Base-by-base conservation (phyloP, 2,329 filamentous ascomycete genomes). In the Cladobotryum protrusum region DNA sequence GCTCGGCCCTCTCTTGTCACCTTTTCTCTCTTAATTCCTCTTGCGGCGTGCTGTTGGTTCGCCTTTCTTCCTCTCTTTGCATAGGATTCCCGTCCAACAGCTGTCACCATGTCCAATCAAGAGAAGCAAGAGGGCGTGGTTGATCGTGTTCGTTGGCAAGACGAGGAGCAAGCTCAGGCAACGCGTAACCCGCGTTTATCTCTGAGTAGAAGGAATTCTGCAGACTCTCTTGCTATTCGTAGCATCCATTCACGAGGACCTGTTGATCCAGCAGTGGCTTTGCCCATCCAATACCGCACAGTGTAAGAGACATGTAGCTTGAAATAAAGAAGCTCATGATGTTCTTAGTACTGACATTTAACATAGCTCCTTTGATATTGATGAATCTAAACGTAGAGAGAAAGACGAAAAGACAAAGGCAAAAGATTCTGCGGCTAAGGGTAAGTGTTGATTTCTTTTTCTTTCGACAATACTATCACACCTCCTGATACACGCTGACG, bases 211-310 rank as follows among this genome's bases (percentile, higher is more conserved):
- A 33, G 47, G 41, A 55, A 52, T 47, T 72, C 70, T 1, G 61
- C 47, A 19, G 64, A 69, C 37, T 73, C 71, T 1, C 62, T 74
- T 57, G 71, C 68, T 39, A 72, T 72, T 50, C 67, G 64, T 47
- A 69, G 68, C 42, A 61, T 68, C 20, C 64, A 62, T 34, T 69
- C 68, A 12, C 50, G 60, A 12, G 48, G 47, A 3, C 51, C 47
- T 3, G 55, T 62, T 32, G 61, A 63, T 43, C 61, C 61, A 2
- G 54, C 59, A 5, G 13, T 60, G 7, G 57, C 60, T 2, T 62
- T 79, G 44, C 76, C 76, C n/a, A 76, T 79, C 47, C 73, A 78
- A 54, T 80, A 79, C 58, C 73, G 76, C 41, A 79, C 75, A 3
- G 64, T 78, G 67, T 78, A 71, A 70, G 71, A 29, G n/a, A 44